phyloP scores from a whole-genome alignment of 441 rosid species.

The Populus tomentosa region DNA sequence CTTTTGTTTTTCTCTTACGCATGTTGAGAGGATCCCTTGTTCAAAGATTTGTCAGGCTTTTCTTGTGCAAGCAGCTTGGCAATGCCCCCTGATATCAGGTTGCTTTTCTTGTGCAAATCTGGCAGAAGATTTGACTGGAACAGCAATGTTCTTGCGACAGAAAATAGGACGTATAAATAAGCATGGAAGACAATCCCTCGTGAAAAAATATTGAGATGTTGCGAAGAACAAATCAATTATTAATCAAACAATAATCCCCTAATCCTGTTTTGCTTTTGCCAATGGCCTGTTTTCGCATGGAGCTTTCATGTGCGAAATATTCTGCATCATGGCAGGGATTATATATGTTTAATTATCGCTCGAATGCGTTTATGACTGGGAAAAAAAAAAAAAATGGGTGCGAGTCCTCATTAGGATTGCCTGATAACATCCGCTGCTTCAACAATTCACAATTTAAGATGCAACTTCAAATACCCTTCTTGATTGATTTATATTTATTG shows the following conservation, averaged over 20 bases:
- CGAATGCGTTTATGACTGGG: not conserved
- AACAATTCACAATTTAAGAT: not conserved
- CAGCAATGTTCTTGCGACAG: not conserved
- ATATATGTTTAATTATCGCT: not conserved
- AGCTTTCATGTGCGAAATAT: not conserved
- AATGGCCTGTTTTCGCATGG: not conserved
- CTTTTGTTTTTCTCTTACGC: constrained; percentile 19
- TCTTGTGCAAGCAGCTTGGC: constrained; percentile 19
- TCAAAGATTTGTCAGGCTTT: constrained; percentile 40
- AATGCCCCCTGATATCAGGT: constrained; percentile 19
- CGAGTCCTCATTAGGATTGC: not conserved
- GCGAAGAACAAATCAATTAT: not conserved
- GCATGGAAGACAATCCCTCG: not conserved
- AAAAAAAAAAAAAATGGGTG: not conserved
- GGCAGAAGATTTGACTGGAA: constrained; percentile 19
- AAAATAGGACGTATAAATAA: not conserved
- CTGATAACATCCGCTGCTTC: not conserved
- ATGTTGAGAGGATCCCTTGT: constrained; percentile 26
- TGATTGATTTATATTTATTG: not conserved
- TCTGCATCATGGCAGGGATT: not conserved
- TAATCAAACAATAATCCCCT: too few relatives aligned
- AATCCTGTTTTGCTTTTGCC: not conserved
- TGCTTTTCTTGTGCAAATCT: constrained; percentile 13
- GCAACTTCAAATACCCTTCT: not conserved
- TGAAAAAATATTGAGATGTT: not conserved